Percentiles rank a stretch among this genome's conserved stretches.
These are phyloP conservation scores for Phytophthora chlamydospora DNA, from an alignment of 352 stramenopile genomes.

Conservation along the genomic window DNA sequence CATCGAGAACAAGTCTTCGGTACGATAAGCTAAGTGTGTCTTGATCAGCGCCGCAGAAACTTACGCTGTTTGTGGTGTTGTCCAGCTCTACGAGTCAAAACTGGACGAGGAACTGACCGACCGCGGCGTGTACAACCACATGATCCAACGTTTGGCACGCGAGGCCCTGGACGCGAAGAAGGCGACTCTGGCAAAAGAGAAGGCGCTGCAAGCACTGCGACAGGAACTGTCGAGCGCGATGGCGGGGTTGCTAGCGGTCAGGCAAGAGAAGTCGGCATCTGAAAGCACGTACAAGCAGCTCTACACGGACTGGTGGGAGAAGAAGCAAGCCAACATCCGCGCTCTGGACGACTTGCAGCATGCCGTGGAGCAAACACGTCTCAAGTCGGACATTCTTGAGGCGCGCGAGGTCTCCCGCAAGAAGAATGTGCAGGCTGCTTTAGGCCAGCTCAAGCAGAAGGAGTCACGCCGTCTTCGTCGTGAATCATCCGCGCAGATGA, in stretches of 20 bases:
- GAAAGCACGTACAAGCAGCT: slow-evolving; percentile 71
- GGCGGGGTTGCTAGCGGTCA: slow-evolving; percentile 53
- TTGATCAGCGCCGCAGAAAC: background rate
- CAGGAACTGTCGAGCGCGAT: slow-evolving; percentile 64
- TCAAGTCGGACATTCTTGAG: slow-evolving; percentile 80
- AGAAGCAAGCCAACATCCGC: slow-evolving; percentile 74
- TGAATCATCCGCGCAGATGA: slow-evolving; percentile 78
- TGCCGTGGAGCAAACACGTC: slow-evolving; percentile 72
- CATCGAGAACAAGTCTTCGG: slow-evolving; percentile 80
- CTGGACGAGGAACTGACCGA: slow-evolving; percentile 76
- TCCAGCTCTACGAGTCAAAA: slow-evolving; percentile 79
- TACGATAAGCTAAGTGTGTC: slow-evolving; percentile 20
- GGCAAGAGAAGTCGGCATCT: slow-evolving; percentile 75
- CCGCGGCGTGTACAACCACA: slow-evolving; percentile 81
- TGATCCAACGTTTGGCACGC: slow-evolving; percentile 74
- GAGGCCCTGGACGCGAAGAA: slow-evolving; percentile 76
- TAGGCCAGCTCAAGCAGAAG: slow-evolving; percentile 76
- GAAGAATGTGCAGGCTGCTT: slow-evolving; percentile 71
- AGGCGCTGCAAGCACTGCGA: slow-evolving; percentile 56
- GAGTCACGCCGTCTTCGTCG: slow-evolving; percentile 73
- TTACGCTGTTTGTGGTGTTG: background rate
- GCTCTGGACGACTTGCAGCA: slow-evolving; percentile 79
- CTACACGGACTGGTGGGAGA: slow-evolving; percentile 72
- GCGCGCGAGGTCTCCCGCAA: slow-evolving; percentile 77
- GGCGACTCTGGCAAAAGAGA: slow-evolving; percentile 64